Evolutionary conservation across 345 rosid genomes (phyloP).

Genomic region (Aquilaria malaccensis): DNA sequence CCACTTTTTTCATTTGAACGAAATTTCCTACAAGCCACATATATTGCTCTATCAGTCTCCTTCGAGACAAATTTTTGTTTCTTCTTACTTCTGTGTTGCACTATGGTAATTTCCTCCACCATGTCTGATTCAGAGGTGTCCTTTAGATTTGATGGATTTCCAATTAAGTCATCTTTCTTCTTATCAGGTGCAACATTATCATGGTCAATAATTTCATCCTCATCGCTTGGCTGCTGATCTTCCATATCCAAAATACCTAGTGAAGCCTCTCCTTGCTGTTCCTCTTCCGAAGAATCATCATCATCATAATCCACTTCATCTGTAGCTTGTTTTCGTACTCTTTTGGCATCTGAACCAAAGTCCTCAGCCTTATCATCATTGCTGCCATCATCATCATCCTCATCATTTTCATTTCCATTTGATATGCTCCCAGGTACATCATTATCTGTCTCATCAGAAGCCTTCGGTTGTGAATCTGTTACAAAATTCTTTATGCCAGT

Average conservation of each 20-base stretch:
- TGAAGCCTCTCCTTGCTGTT: constrained; percentile 16
- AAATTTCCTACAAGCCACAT: constrained; percentile 17
- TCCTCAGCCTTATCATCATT: constrained; percentile 8
- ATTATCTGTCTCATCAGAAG: constrained; percentile 43
- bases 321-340: no score
- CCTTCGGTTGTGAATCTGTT: constrained; percentile 27
- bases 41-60: constrained; percentile 43
- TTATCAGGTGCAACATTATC: constrained; percentile 15
- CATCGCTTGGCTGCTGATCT: constrained; percentile 23
- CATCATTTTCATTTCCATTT: constrained; percentile 22
- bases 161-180: constrained; percentile 13
- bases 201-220: constrained; percentile 30
- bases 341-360: no score
- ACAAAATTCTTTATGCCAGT: constrained; percentile 53
- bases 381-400: constrained; percentile 32
- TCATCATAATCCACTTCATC: no score
- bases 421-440: constrained; percentile 30
- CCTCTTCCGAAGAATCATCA: no score
- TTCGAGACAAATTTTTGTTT: constrained; percentile 16
- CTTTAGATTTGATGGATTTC: constrained; percentile 6
- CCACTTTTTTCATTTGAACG: constrained; percentile 11
- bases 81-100: constrained; percentile 26
- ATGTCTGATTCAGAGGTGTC: constrained; percentile 19
- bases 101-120: constrained; percentile 21
- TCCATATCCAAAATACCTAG: constrained; percentile 22